Percentiles rank a stretch among this genome's conserved stretches.
Conservation (phyloP, 2,329 filamentous ascomycete genomes). For the Fusarium sp. region DNA sequence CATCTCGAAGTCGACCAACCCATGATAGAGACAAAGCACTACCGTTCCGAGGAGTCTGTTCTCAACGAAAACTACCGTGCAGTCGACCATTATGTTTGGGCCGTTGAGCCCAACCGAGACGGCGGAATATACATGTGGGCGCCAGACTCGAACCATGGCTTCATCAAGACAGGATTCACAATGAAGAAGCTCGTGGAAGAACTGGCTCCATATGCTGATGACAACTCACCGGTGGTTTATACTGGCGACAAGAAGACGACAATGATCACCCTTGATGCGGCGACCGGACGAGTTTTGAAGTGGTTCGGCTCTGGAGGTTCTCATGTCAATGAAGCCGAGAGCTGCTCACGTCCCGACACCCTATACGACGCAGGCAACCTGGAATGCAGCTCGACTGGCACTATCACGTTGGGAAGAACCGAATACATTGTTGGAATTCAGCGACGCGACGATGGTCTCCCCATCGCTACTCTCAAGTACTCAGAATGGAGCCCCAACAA, state of each 20-base stretch:
- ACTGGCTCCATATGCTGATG: slow-evolving; percentile 78
- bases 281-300: slow-evolving; percentile 83
- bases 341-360: slow-evolving; percentile 77
- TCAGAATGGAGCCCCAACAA: slow-evolving; percentile 96
- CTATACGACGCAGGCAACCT: slow-evolving; percentile 74
- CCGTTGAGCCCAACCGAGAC: slow-evolving; percentile 90
- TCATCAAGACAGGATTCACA: slow-evolving; percentile 75
- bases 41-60: slow-evolving; percentile 74
- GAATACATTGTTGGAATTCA: slow-evolving; percentile 93
- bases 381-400: slow-evolving; percentile 83
- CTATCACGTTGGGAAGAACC: slow-evolving; percentile 83
- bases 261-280: slow-evolving; percentile 88
- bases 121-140: slow-evolving; percentile 89
- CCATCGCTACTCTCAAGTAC: slow-evolving; percentile 90
- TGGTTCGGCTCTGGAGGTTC: slow-evolving; percentile 82
- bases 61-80: slow-evolving; percentile 68
- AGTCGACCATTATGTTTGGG: slow-evolving; percentile 92
- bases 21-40: slow-evolving; percentile 90
- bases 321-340: slow-evolving; percentile 75
- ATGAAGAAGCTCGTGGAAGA: slow-evolving; percentile 92
- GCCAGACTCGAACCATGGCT: slow-evolving; percentile 67
- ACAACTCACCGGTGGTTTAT: slow-evolving; percentile 84
- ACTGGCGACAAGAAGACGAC: slow-evolving; percentile 92
- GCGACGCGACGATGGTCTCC: slow-evolving; percentile 76
- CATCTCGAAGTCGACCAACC: slow-evolving; percentile 84